Conservation (phyloP, 257 asterid genomes). For the Solanum dulcamara region DNA sequence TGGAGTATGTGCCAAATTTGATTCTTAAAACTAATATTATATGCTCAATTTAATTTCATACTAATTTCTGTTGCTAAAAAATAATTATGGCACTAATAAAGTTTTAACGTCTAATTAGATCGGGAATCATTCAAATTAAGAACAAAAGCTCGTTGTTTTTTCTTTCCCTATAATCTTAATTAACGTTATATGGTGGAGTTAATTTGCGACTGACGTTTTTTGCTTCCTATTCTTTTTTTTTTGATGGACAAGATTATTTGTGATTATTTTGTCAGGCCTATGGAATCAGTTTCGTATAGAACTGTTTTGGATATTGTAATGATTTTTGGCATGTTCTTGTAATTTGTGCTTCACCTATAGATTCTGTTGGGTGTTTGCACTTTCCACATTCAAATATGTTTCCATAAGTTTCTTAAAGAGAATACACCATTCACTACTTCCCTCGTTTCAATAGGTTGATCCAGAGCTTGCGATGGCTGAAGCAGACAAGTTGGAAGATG, state of each 20-base stretch:
- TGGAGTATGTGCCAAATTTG: not conserved
- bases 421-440: not conserved
- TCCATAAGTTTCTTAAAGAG: not conserved
- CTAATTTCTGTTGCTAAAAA: not conserved
- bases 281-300: not conserved
- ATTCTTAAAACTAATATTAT: not conserved
- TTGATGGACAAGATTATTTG: not conserved
- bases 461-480: conserved; percentile 99
- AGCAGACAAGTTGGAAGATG: conserved; percentile 99
- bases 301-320: not conserved
- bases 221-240: not conserved
- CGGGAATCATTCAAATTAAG: too few species aligned
- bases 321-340: not conserved
- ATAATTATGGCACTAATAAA: too few species aligned
- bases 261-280: not conserved
- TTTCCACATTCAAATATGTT: not conserved
- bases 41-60: not conserved
- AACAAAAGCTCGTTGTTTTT: too few species aligned
- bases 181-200: not conserved
- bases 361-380: not conserved
- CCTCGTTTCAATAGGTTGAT: conserved; percentile 51
- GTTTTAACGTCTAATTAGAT: too few species aligned
- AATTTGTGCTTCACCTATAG: not conserved
- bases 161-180: too few species aligned
- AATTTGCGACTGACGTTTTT: not conserved